Conservation (phyloP, 2,329 filamentous ascomycete species). For the Sporothrix protearum region DNA sequence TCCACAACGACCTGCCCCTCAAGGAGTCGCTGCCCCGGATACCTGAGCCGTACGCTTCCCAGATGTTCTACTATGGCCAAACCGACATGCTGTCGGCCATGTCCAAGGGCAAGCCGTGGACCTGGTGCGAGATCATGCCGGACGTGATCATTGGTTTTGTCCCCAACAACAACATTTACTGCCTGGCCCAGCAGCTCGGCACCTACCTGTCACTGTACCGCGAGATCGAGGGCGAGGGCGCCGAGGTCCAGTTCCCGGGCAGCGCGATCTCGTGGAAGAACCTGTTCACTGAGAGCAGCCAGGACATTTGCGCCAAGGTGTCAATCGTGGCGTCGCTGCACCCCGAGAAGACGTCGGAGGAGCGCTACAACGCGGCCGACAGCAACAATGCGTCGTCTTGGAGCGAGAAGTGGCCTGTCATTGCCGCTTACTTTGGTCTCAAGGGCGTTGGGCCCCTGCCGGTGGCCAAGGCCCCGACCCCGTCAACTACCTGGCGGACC, state of each 20-base stretch:
- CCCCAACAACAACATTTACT: constrained; percentile 43
- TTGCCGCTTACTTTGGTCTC: constrained; percentile 46
- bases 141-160: constrained; percentile 45
- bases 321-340: constrained; percentile 42
- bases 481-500: constrained; percentile 34
- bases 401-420: constrained; percentile 45
- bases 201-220: constrained; percentile 39
- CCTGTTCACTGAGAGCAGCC: constrained; percentile 40
- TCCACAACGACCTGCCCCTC: constrained; percentile 37
- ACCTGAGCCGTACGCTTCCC: constrained; percentile 40
- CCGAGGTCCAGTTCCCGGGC: constrained; percentile 40
- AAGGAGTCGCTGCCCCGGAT: constrained; percentile 41
- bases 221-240: constrained; percentile 38
- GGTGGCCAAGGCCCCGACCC: constrained; percentile 35
- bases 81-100: constrained; percentile 39
- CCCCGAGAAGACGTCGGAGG: constrained; percentile 38
- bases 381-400: constrained; percentile 38
- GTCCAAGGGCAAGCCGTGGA: constrained; percentile 41
- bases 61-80: constrained; percentile 48
- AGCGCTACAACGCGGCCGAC: constrained; percentile 44
- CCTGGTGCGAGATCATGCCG: constrained; percentile 44
- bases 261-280: constrained; percentile 38
- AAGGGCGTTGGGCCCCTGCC: constrained; percentile 38
- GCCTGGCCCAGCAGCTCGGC: constrained; percentile 40
- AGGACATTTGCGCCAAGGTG: constrained; percentile 39